phyloP scores from a whole-genome alignment of 2,329 filamentous ascomycete species.

The Teratosphaeria nubilosa region DNA sequence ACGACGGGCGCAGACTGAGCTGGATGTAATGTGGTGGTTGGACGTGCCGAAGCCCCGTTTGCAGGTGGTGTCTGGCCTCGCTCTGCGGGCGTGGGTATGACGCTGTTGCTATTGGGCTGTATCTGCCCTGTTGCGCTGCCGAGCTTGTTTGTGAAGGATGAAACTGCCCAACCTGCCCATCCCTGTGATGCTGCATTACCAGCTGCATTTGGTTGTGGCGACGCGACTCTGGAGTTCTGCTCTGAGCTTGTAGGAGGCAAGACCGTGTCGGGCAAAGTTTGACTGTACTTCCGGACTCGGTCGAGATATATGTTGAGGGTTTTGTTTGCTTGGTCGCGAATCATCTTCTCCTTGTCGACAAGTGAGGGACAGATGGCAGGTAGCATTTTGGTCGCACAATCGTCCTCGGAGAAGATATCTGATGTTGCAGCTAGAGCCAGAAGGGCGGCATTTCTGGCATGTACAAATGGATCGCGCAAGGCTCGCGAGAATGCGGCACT shows the following conservation, averaged over 20 bases:
- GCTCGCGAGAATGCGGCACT: constrained; percentile 86
- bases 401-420: constrained; percentile 81
- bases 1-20: constrained; percentile 20
- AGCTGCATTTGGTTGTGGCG: constrained; percentile 48
- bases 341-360: constrained; percentile 88
- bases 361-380: constrained; percentile 75
- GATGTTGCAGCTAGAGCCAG: constrained; percentile 76
- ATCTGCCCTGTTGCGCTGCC: constrained; percentile 80
- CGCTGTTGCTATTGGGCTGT: constrained; percentile 45
- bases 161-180: constrained; percentile 97
- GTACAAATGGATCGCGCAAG: constrained; percentile 85
- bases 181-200: constrained; percentile 31
- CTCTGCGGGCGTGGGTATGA: constrained; percentile 33
- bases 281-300: constrained; percentile 68
- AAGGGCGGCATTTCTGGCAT: constrained; percentile 80
- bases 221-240: constrained; percentile 58
- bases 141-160: constrained; percentile 93
- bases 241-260: constrained; percentile 54
- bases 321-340: constrained; percentile 85
- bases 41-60: constrained; percentile 23
- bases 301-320: constrained; percentile 78
- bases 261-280: constrained; percentile 68
- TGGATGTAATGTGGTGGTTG: constrained; percentile 14
- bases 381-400: constrained; percentile 73
- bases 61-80: constrained; percentile 41